A percentile compares a stretch with the other conserved stretches of the same genome.
These are phyloP conservation scores for Dictyophora rubrovolvata DNA, from an alignment of 768 basidiomycete genomes.

Conservation along the genomic window DNA sequence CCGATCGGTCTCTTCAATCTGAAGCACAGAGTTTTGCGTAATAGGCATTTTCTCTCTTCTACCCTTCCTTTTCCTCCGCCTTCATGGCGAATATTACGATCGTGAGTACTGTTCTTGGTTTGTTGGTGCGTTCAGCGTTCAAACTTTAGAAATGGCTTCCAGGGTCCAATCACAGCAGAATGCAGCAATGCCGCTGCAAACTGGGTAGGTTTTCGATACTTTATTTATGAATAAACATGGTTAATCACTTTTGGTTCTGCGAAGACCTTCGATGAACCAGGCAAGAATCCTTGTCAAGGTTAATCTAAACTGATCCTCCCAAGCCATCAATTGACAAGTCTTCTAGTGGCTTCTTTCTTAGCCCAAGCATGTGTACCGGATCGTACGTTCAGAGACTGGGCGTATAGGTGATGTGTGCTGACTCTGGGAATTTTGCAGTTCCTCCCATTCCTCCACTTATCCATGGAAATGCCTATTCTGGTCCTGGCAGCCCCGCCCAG, in stretches of 20 bases:
- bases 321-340: neutral
- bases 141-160: neutral
- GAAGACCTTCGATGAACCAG: neutral
- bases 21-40: neutral
- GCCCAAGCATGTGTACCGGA: neutral
- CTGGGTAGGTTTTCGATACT: neutral
- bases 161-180: neutral
- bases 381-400: neutral
- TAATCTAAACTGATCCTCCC: neutral
- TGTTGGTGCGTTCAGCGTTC: neutral
- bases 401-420: neutral
- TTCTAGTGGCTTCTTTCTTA: neutral
- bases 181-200: neutral
- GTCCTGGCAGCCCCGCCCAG: neutral
- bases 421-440: neutral
- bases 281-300: neutral
- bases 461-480: neutral
- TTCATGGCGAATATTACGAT: neutral
- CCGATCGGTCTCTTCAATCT: too few relatives aligned
- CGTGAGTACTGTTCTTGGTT: neutral
- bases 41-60: neutral
- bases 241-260: neutral
- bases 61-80: neutral
- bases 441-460: neutral
- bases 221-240: neutral